A percentile compares a stretch with the other conserved stretches of the same genome.
phyloP scores from a whole-genome alignment of 148 eudicot genomes.

The Chenopodium quinoa region DNA sequence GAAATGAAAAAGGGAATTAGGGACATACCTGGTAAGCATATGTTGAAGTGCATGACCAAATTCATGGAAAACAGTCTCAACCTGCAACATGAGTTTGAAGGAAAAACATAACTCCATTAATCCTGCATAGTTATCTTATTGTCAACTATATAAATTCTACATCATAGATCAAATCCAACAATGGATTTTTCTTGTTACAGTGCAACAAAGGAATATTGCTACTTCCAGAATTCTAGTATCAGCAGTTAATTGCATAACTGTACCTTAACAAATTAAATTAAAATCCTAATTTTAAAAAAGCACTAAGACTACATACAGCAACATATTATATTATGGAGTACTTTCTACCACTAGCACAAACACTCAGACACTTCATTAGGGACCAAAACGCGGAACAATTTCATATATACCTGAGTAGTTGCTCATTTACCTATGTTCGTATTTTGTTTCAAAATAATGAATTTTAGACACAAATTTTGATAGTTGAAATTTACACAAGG shows the following conservation, averaged over 20 bases:
- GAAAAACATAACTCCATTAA: neutral
- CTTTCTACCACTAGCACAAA: too few relatives aligned
- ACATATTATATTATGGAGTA: neutral
- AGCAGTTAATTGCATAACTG: neutral
- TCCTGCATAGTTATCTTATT: neutral
- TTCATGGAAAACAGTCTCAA: conserved; percentile 99
- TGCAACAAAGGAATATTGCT: neutral
- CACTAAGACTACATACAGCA: neutral
- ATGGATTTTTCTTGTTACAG: neutral
- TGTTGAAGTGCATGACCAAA: conserved; percentile 99
- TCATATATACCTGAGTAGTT: too few relatives aligned
- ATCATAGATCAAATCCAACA: neutral
- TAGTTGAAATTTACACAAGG: too few relatives aligned
- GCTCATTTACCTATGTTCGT: too few relatives aligned
- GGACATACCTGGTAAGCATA: conserved; percentile 64
- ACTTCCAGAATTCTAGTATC: neutral
- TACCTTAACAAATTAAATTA: neutral
- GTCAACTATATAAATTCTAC: neutral
- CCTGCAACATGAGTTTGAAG: conserved; percentile 39
- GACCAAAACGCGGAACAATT: neutral
- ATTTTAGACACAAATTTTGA: too few relatives aligned
- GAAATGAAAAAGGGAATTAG: neutral
- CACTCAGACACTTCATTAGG: neutral
- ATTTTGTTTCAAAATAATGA: too few relatives aligned
- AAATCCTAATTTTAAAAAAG: neutral